These are phyloP conservation scores for Petunia axillaris DNA, from an alignment of 257 asterid genomes.

Conservation along the genomic window DNA sequence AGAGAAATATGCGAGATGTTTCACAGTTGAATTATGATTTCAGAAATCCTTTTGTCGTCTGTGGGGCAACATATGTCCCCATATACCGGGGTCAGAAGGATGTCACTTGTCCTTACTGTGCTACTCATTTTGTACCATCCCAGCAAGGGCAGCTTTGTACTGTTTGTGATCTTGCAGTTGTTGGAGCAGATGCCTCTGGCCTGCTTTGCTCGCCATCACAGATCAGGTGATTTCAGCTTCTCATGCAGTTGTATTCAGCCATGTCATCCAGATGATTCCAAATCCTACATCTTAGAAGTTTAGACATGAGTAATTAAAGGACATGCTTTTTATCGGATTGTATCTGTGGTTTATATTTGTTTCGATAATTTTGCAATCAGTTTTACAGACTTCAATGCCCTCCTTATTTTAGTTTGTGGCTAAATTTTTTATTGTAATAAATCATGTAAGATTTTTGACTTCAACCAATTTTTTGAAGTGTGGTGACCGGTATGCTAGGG, in stretches of 20 bases:
- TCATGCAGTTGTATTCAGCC: conserved; percentile 9
- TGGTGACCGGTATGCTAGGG: conserved; percentile 15
- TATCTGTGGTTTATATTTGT: conserved; percentile 27
- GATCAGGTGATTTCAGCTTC: conserved; percentile 49
- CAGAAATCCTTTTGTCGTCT: conserved; percentile 80
- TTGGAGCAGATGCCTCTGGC: conserved; percentile 90
- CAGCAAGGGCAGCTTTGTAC: conserved; percentile 72
- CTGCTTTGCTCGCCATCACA: conserved; percentile 85
- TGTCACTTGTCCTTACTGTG: conserved; percentile 76
- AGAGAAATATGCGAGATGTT: conserved; percentile 71
- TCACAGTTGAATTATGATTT: conserved; percentile 75
- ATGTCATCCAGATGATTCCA: conserved; percentile 24
- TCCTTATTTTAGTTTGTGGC: background rate
- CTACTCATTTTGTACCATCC: conserved; percentile 56
- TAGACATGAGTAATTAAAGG: conserved; percentile 18
- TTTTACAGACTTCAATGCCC: background rate
- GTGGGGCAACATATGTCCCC: conserved; percentile 85
- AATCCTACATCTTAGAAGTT: conserved; percentile 9
- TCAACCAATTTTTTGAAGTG: background rate
- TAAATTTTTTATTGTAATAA: conserved; percentile 10
- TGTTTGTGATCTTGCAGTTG: conserved; percentile 75
- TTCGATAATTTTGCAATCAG: conserved; percentile 24
- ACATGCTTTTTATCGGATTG: conserved; percentile 27
- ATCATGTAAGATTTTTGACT: conserved; percentile 18
- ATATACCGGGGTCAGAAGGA: conserved; percentile 87